phyloP scores from a whole-genome alignment of 495 filamentous ascomycete genomes.

The Tuber borchii region DNA sequence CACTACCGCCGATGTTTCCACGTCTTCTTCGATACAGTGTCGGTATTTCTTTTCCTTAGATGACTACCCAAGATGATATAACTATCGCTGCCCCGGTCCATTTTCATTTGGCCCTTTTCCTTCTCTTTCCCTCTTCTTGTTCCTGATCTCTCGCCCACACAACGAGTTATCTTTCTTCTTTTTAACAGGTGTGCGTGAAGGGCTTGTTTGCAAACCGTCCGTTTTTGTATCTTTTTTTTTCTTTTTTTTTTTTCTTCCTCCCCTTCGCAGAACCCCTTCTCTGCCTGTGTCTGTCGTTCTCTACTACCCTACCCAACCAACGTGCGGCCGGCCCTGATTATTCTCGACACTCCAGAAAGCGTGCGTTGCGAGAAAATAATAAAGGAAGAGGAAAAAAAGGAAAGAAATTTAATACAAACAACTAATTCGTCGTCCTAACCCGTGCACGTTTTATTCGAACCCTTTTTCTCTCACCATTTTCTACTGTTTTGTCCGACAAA shows the following conservation, averaged over 20 bases:
- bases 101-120: neutral
- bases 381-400: neutral
- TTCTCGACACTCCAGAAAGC: slow-evolving; percentile 16
- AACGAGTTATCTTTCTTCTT: neutral
- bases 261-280: neutral
- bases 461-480: slow-evolving; percentile 10
- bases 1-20: neutral
- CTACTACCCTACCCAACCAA: slow-evolving; percentile 17
- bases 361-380: neutral
- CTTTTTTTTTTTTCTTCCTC: neutral
- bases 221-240: neutral
- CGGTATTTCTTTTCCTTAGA: neutral
- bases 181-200: neutral
- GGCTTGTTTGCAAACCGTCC: neutral
- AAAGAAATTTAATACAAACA: neutral
- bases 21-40: neutral
- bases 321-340: slow-evolving; percentile 9
- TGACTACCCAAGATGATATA: neutral
- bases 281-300: slow-evolving; percentile 31
- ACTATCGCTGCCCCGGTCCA: neutral
- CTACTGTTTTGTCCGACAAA: slow-evolving; percentile 6
- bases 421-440: neutral
- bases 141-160: neutral
- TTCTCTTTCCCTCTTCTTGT: neutral
- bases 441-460: slow-evolving; percentile 10